Evolutionary conservation across 1,284 basidiomycete genomes (phyloP), one percentile per base, ranked within the genome.

Genomic region (Cutaneotrichosporon sp.): DNA sequence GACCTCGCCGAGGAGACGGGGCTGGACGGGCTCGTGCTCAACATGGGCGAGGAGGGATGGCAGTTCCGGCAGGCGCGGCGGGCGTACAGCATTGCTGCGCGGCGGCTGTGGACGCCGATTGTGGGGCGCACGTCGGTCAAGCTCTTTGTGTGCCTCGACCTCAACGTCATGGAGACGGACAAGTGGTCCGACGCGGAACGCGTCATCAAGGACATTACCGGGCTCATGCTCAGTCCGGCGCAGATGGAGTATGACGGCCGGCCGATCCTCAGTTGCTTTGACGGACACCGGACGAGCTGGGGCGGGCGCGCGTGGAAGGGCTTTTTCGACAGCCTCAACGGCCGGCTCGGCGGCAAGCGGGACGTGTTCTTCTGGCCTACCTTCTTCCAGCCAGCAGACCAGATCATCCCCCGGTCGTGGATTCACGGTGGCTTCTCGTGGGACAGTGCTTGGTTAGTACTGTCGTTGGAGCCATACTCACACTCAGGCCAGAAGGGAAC

Each of bases 31-130:
- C 63, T 77, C 9, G 70, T 65, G 3, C 66, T 77, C 36, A 77
- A 76, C 54, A 60, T 77, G 8, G 75, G 75, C 18, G 63, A 64
- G 0, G 75, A 76, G 45, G 55, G 64, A 2, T 77, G 75, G 75
- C 74, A 77, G 55, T 39, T 63, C 23, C 26, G 48, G 21, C 75
- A 76, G 64, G 72, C 71, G 8, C 61, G 59, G 20, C 35, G 50
- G 2, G 73, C 72, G 3, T 73, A 64, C 57, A 21, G 40, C n/a
- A 30, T 70, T 20, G 56, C 64, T 9, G 34, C 56, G 0, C 10
- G 38, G 37, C 37, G 38, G 5, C 40, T 45, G 20, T 12, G 42
- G 10, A 12, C 8, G 20, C 56, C 15, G 38, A 33, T 30, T 33
- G 12, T 21, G 15, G 30, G 44, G 33, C 33, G 33, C n/a, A 33